Evolutionary conservation across 805 yeast genomes (phyloP), one percentile per base, ranked within the genome.

Genomic region (Starmerella potacharoeniae): DNA sequence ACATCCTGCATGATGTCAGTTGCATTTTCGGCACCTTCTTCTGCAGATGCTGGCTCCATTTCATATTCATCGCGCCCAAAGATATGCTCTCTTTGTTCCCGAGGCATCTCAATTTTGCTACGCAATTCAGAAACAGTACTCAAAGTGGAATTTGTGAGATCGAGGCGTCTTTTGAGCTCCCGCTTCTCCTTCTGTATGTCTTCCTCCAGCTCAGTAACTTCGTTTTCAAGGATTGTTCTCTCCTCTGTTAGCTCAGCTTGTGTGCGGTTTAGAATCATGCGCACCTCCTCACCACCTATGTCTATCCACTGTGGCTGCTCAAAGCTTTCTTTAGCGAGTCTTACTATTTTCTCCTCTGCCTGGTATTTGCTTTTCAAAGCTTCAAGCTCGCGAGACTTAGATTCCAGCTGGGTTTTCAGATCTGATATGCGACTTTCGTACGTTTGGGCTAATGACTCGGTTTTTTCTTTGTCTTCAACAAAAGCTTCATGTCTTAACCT

Each of bases 321-420:
- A 39, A 57, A 57, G 16, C 41, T 31, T 35, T 49, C 34, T 30
- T 41, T 14, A 8, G 54, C 51, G 6, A 55, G 39, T 8, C 31
- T 14, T 14, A 39, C 34, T 4, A 52, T 47, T 17, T 42, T 37
- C 43, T 48, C 51, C 41, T 37, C 67, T 59, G 14, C 46, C 39
- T 22, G 52, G 11, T 17, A 48, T 49, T 59, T 61, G 1, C 66
- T 65, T 58, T 55, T 36, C 49, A 55, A 42, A 34, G 42, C 44
- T 33, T 57, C 58, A 13, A 65, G 57, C 41, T 61, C 64, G 11
- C 28, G 52, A 6, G 62, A 50, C 49, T 59, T 52, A 10, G 49
- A 51, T 10, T 49, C 49, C 30, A 62, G 50, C 14, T 52, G 53
- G 6, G 10, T 13, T 14, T 37, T 36, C 22, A 47, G 31, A 4